These are phyloP conservation scores for Aspergillus carlsbadensis DNA, from an alignment of 495 filamentous ascomycete species.

Conservation along the genomic window DNA sequence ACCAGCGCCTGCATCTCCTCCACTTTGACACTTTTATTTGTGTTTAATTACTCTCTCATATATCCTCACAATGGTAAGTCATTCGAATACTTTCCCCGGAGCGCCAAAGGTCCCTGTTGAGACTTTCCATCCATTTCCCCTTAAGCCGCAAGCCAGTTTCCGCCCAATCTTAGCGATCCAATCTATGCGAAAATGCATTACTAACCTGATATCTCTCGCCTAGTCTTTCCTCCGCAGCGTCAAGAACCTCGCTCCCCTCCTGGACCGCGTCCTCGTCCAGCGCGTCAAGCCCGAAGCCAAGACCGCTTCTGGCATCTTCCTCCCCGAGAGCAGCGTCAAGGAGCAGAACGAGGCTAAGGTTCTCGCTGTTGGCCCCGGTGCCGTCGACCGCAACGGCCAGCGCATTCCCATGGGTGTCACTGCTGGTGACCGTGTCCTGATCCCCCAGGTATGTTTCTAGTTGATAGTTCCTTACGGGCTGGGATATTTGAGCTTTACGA, in stretches of 20 bases:
- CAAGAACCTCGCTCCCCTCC: slow-evolving; percentile 90
- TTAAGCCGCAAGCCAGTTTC: slow-evolving; percentile 4
- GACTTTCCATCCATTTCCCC: slow-evolving; percentile 6
- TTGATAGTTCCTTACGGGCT: neutral
- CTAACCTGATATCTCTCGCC: neutral
- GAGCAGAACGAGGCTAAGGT: slow-evolving; percentile 97
- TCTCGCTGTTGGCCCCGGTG: slow-evolving; percentile 90
- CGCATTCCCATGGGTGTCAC: slow-evolving; percentile 76
- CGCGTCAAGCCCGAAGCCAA: slow-evolving; percentile 95
- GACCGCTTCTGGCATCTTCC: slow-evolving; percentile 94
- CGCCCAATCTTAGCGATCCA: neutral
- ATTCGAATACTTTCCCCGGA: neutral
- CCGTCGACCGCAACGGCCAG: slow-evolving; percentile 82
- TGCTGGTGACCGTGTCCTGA: slow-evolving; percentile 89
- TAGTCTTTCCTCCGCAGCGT: slow-evolving; percentile 82
- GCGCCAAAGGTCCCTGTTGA: slow-evolving; percentile 6
- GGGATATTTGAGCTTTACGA: neutral
- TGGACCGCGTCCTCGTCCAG: slow-evolving; percentile 98
- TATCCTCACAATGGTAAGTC: slow-evolving; percentile 32
- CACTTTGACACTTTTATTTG: neutral
- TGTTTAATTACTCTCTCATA: slow-evolving; percentile 5
- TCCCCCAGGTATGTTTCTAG: slow-evolving; percentile 76
- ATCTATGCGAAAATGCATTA: neutral
- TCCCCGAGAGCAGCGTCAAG: slow-evolving; percentile 95
- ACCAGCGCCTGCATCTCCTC: slow-evolving; percentile 14